Conservation (phyloP, 805 yeast species). For the Phaffomyces opuntiae region DNA sequence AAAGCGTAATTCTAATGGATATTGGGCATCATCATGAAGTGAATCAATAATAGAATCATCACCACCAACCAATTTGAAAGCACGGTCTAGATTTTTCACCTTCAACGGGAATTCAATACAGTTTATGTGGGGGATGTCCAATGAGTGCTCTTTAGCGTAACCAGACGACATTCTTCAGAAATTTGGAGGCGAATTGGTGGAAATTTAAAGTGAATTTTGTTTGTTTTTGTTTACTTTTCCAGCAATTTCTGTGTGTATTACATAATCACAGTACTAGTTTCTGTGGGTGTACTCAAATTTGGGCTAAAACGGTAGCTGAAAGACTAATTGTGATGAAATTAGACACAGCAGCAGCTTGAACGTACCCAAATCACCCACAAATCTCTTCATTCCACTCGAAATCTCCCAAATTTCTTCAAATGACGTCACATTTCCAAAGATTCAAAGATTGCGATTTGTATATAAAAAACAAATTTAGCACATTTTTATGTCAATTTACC, state of each 20-base stretch:
- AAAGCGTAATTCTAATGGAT: constrained; percentile 34
- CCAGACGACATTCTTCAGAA: constrained; percentile 14
- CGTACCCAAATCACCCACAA: too few relatives aligned
- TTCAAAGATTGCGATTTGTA: too few relatives aligned
- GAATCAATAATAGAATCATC: constrained; percentile 27
- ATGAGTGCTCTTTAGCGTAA: constrained; percentile 46
- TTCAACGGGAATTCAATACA: constrained; percentile 75
- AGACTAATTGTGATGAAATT: too few relatives aligned
- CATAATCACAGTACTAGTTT: too few relatives aligned
- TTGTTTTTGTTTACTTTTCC: neutral
- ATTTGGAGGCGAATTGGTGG: neutral
- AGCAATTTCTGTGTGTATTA: too few relatives aligned
- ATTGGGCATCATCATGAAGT: constrained; percentile 23
- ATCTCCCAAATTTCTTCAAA: too few relatives aligned
- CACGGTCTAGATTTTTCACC: constrained; percentile 55
- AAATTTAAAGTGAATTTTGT: neutral
- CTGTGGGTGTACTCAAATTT: too few relatives aligned
- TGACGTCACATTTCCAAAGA: too few relatives aligned
- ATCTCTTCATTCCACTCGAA: too few relatives aligned
- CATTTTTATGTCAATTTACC: too few relatives aligned
- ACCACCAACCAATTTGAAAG: constrained; percentile 69
- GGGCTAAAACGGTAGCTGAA: too few relatives aligned
- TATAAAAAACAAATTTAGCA: neutral
- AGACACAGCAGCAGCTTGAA: too few relatives aligned
- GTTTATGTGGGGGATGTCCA: constrained; percentile 69